A percentile compares a stretch with the other conserved stretches of the same genome.
These are phyloP conservation scores for Senna siamea DNA, from an alignment of 306 rosid species.

Conservation along the genomic window DNA sequence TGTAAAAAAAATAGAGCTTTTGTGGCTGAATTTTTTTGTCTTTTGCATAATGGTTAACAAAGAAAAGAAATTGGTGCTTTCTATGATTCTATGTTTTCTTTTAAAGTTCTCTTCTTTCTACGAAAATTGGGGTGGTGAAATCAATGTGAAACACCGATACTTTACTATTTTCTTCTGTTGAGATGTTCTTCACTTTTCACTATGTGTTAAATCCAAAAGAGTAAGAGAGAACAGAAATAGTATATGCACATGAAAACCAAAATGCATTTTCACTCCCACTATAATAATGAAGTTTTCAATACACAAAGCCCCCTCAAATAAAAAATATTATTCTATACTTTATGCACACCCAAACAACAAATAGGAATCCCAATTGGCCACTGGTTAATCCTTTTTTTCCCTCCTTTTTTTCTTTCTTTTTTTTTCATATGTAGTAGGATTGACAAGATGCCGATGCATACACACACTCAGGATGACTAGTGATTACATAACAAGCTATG, in stretches of 20 bases:
- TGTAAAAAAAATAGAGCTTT: slow-evolving; percentile 8
- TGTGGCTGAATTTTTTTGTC: neutral
- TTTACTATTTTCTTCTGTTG: slow-evolving; percentile 5
- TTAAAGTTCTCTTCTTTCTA: slow-evolving; percentile 8
- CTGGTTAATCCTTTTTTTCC: slow-evolving; percentile 58
- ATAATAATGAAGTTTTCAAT: slow-evolving; percentile 54
- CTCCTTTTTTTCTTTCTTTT: neutral
- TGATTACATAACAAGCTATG: slow-evolving; percentile 59
- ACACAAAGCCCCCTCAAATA: slow-evolving; percentile 52
- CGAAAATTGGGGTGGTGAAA: neutral
- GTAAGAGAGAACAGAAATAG: slow-evolving; percentile 36
- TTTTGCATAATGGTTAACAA: slow-evolving; percentile 11
- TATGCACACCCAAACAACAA: slow-evolving; percentile 67
- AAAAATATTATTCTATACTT: slow-evolving; percentile 56
- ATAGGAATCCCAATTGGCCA: slow-evolving; percentile 48
- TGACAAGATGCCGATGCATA: slow-evolving; percentile 66
- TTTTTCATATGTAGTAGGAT: slow-evolving; percentile 53
- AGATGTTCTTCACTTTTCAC: neutral
- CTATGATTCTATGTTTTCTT: slow-evolving; percentile 15
- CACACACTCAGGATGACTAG: slow-evolving; percentile 69
- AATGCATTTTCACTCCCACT: slow-evolving; percentile 67
- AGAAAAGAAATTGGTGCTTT: slow-evolving; percentile 17
- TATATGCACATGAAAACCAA: slow-evolving; percentile 73
- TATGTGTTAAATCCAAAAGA: slow-evolving; percentile 10
- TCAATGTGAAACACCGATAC: neutral